Evolutionary conservation across 495 filamentous ascomycete genomes (phyloP), one percentile per base, ranked within the genome.

Genomic region (Penicillium arizonense): DNA sequence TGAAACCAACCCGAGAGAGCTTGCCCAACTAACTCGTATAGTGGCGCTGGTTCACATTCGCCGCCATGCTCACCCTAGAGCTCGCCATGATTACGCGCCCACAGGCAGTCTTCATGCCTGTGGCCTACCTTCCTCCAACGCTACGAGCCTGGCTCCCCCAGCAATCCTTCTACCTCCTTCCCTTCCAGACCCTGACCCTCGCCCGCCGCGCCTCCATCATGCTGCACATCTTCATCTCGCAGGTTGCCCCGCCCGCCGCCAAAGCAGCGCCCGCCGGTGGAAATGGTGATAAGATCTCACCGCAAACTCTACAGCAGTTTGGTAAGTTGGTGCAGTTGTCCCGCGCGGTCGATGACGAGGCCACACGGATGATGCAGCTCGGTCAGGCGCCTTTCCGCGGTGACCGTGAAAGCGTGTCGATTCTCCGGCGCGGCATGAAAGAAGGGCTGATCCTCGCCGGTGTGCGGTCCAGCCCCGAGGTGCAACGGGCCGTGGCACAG

Each of bases 181-280:
- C 89, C 10, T 98, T 96, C 67, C 91, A 98, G 70, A 79, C 87
- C 57, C 75, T 96, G 30, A 61, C 77, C 12, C 77, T 98, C n/a
- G 84, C 87, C 3, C 82, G 91, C 30, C 92, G 87, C 67, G 67
- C 87, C 14, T 79, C 82, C 7, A 74, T 97, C 43, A 90, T 88
- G n/a, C 60, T 91, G 16, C 92, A 91, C 68, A 92, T 97, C 42
- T 95, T 92, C 55, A 84, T 97, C 50, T 86, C 85, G n/a, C 90
- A 96, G 69, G 80, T 96, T 16, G 64, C 72, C 2, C 75, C 75
- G 9, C 59, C 68, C 3, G 47, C 26, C 14, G 23, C 41, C 20
- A 50, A 32, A 30, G 26, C 33, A 11, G 5, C 28, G 28, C 28
- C 47, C 0, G 7, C 35, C 34, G 28, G 12, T n/a, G 38, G 33